Evolutionary conservation across 2,329 filamentous ascomycete genomes (phyloP), one percentile per base, ranked within the genome.

Genomic region (Aureobasidium sp.): DNA sequence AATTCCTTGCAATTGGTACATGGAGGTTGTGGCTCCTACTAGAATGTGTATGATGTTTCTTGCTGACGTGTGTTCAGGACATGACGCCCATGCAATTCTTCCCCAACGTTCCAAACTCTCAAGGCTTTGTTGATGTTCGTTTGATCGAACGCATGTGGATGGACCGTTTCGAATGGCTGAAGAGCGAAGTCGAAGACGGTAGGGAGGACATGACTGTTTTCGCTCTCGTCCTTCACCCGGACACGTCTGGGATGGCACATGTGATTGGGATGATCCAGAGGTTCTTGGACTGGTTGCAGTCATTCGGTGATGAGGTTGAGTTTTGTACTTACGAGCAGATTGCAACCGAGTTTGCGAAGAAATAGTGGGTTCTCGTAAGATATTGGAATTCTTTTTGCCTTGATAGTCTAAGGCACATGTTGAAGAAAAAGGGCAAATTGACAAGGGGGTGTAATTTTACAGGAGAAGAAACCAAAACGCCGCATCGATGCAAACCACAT

Each of bases 71-170:
- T 23, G 11, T n/a, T 37, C 40, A 57, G 43, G 79, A 81, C 63
- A 79, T 77, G 74, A 79, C 77, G 51, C 78, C 77, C 0, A 62
- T 80, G 62, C 76, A 78, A 47, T 79, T 74, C 64, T 76, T 70
- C 59, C 77, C 77, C 8, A 73, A 78, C 55, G 72, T 71, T 11
- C 66, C 74, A 1, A 84, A 84, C 62, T 80, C 77, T 2, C 78
- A 80, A 45, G 83, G 83, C 1, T 85, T 84, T 66, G 81, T 84
- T 0, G 79, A 81, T 57, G 77, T 79, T 4, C 74, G 78, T 10
- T 75, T 80, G 1, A 77, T 85, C 29, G 82, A 85, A 73, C 75
- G 79, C 62, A 80, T 85, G 74, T 85, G 83, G 83, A 79, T 75
- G 65, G 82, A 84, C 65, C 76, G 80, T 13, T 83, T 85, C 65